phyloP scores from a whole-genome alignment of 495 filamentous ascomycete species.

The Cercophora sp. region DNA sequence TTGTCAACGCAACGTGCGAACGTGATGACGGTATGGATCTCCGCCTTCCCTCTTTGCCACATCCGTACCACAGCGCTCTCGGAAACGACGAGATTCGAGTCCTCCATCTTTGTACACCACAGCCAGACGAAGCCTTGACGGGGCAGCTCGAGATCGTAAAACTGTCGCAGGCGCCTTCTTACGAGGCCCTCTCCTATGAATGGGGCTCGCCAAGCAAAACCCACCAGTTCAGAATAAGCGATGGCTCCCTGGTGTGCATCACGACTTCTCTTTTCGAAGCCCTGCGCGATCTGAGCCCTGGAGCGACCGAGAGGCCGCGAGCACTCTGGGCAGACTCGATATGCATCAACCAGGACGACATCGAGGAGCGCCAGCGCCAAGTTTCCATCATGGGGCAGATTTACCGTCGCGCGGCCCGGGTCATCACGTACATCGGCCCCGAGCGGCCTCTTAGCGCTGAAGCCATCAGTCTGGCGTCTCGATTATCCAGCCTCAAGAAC shows the following conservation, averaged over 20 bases:
- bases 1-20: no score
- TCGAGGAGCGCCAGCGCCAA: not conserved
- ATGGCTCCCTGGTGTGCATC: not conserved
- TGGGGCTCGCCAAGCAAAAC: not conserved
- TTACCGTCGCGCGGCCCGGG: not conserved
- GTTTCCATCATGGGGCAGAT: slow-evolving; percentile 1
- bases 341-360: slow-evolving; percentile 6
- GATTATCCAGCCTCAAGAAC: not conserved
- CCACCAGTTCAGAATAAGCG: not conserved
- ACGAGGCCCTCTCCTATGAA: slow-evolving; percentile 1
- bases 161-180: not conserved
- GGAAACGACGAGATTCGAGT: no score
- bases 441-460: not conserved
- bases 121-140: no score
- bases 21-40: no score
- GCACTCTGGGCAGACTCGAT: slow-evolving; percentile 1
- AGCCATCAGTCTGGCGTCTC: not conserved
- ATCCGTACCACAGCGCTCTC: no score
- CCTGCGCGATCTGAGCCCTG: not conserved
- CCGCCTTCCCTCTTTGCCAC: no score
- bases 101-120: no score
- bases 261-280: not conserved
- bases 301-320: not conserved
- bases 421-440: slow-evolving; percentile 21
- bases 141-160: not conserved